A percentile compares a stretch with the other conserved stretches of the same genome.
phyloP scores from a whole-genome alignment of 2,329 filamentous ascomycete species.

The Fusarium poae region DNA sequence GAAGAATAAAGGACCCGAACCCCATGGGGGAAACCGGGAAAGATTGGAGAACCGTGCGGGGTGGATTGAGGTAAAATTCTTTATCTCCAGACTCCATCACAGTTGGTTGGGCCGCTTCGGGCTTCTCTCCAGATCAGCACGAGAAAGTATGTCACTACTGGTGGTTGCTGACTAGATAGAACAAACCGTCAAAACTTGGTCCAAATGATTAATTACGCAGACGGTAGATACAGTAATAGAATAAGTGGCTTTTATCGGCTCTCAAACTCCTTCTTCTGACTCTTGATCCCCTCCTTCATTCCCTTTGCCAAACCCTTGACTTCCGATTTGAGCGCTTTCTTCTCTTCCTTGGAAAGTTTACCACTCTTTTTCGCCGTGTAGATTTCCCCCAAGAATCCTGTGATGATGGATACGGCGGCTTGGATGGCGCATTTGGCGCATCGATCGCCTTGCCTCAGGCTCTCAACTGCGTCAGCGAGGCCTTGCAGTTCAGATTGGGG shows the following conservation, averaged over 20 bases:
- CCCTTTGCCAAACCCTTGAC: slow-evolving; percentile 26
- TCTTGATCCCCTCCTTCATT: slow-evolving; percentile 18
- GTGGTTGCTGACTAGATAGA: slow-evolving; percentile 1
- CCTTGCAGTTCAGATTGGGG: slow-evolving; percentile 13
- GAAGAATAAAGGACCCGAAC: background rate
- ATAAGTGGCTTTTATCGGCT: background rate
- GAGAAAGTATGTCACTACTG: background rate
- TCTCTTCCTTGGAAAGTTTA: slow-evolving; percentile 34
- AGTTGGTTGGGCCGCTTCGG: slow-evolving; percentile 6
- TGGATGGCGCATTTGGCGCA: slow-evolving; percentile 33
- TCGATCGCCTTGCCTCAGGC: slow-evolving; percentile 10
- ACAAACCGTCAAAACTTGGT: background rate
- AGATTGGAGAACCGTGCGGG: slow-evolving; percentile 23
- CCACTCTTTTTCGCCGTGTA: slow-evolving; percentile 32
- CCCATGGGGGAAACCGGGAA: slow-evolving; percentile 8
- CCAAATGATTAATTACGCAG: background rate
- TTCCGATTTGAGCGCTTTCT: slow-evolving; percentile 34
- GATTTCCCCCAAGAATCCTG: slow-evolving; percentile 15
- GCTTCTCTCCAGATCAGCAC: slow-evolving; percentile 10
- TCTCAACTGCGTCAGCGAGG: slow-evolving; percentile 15
- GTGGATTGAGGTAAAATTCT: slow-evolving; percentile 14
- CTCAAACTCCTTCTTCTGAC: slow-evolving; percentile 15
- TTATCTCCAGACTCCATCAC: slow-evolving; percentile 1
- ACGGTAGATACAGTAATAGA: background rate
- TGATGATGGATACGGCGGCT: slow-evolving; percentile 12